These are phyloP conservation scores for Stephania japonica DNA, from an alignment of 164 flowering plant genomes.

Conservation along the genomic window DNA sequence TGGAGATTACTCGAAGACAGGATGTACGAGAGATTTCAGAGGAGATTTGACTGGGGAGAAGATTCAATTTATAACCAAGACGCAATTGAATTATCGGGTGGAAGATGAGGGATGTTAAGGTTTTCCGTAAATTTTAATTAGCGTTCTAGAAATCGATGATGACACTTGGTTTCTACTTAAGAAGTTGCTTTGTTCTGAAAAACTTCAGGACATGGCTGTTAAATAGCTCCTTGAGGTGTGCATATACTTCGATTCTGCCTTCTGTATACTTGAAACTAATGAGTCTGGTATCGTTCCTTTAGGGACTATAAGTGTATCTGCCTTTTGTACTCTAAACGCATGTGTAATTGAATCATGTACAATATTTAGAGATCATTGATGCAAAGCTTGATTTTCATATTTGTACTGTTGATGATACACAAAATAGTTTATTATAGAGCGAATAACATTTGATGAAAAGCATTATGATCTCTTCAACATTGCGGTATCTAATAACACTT, in stretches of 20 bases:
- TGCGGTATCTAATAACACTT: no score
- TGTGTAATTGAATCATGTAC: neutral
- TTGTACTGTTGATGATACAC: no score
- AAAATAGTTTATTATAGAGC: no score
- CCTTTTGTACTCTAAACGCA: neutral
- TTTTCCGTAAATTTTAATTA: neutral
- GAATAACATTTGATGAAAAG: no score
- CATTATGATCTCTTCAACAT: no score
- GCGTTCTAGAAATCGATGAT: neutral
- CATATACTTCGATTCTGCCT: neutral
- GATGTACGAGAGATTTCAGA: slow-evolving; percentile 70
- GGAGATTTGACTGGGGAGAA: slow-evolving; percentile 90
- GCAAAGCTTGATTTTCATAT: neutral
- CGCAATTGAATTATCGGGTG: slow-evolving; percentile 92
- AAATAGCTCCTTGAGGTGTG: neutral
- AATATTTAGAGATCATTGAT: neutral
- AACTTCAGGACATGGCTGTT: neutral
- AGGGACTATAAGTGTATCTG: neutral
- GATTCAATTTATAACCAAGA: slow-evolving; percentile 72
- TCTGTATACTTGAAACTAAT: neutral
- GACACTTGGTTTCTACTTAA: neutral
- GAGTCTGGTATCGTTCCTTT: neutral
- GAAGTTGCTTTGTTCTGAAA: neutral
- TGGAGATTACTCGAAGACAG: slow-evolving; percentile 69
- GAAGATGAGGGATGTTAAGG: slow-evolving; percentile 46